Base-by-base conservation (phyloP, 768 basidiomycete species). In the Phylloporus sp. region DNA sequence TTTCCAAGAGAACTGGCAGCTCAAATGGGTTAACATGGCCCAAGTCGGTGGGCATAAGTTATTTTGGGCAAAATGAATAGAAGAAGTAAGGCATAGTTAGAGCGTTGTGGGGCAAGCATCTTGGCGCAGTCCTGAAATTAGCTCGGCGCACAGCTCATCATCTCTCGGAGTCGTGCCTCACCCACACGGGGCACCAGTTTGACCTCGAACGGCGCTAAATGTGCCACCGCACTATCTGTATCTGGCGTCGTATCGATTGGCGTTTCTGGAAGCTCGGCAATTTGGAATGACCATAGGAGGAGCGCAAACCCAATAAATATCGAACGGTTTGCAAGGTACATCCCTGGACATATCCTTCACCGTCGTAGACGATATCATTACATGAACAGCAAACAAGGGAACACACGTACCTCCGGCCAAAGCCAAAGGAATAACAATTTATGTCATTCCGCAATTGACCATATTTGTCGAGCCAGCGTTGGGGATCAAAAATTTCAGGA, bases 241-340 rank as follows among this genome's bases (percentile, higher is more conserved):
- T 4, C 75, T 75, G 49, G 78, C 59, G n/a, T 60, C 0, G 76
- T 75, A 61, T 88, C 80, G 49, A 87, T 82, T 0, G 81, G 80
- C 2, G 69, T 62, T 0, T 65, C 59, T 0, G 77, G 74, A 50
- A 80, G 78, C 26, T 76, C 58, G 4, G 65, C 66, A 23, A 88
- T 72, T 0, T 62, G 73, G 68, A 86, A 86, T 0, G 84, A 78
- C 82, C 83, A 86, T 6, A 84, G 72, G 2, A 82, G 65, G 15
- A 82, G 66, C 0, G 84, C 80, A 0, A 82, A 76, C 54, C 80
- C 81, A 39, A 86, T 70, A 60, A 80, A 84, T 0, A 87, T 67
- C 1, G 85, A 85, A 1, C 49, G 54, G 28, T 55, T 62, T 7
- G 62, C 84, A 22, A 86, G 74, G 62, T 82, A 74, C 57, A 78